These are phyloP conservation scores for Diaporthe helianthi DNA, from an alignment of 2,329 filamentous ascomycete genomes.

Conservation along the genomic window DNA sequence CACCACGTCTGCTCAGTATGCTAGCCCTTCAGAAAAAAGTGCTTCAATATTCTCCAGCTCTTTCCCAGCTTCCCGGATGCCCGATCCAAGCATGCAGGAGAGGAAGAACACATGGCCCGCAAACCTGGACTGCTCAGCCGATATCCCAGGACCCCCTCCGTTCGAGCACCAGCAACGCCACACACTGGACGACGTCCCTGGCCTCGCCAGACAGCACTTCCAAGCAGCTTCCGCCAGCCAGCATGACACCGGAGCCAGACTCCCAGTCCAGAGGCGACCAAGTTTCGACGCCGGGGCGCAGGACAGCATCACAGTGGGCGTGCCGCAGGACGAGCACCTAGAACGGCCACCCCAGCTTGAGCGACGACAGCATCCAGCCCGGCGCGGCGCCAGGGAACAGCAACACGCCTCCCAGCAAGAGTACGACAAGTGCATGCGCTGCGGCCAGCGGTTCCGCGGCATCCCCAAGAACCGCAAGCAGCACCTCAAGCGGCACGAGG, in stretches of 20 bases:
- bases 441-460: conserved; percentile 3
- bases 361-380: not conserved
- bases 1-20: not conserved
- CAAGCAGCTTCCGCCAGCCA: not conserved
- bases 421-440: not conserved
- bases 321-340: not conserved
- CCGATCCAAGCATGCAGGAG: not conserved
- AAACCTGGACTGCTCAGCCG: no score
- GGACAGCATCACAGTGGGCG: conserved; percentile 9
- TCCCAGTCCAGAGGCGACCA: not conserved
- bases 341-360: not conserved
- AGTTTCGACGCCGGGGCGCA: not conserved
- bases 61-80: not conserved
- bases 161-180: not conserved
- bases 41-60: not conserved
- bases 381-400: not conserved
- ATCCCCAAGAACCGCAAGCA: conserved; percentile 10
- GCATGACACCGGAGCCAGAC: not conserved
- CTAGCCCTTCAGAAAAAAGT: not conserved
- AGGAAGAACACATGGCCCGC: not conserved
- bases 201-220: not conserved
- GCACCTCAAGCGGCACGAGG: conserved; percentile 15
- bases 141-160: not conserved
- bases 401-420: not conserved
- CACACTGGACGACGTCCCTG: not conserved